A percentile compares a stretch with the other conserved stretches of the same genome.
Evolutionary conservation across 805 yeast species (phyloP).

Genomic region (Kuraishia floccosa): DNA sequence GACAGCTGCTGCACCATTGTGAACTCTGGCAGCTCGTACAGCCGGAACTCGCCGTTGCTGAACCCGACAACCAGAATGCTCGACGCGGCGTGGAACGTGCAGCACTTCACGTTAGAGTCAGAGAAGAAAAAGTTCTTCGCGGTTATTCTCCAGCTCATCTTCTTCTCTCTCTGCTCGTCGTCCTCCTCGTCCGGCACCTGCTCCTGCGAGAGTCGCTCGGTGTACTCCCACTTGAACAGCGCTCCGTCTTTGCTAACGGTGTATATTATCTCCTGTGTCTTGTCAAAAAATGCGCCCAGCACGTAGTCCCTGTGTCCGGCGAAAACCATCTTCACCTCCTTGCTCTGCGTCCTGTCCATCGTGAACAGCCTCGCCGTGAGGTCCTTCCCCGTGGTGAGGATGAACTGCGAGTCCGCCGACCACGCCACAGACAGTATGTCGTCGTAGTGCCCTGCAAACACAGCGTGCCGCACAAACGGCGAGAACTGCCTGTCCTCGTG

Average conservation of each 20-base stretch:
- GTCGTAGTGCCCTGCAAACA: conserved; percentile 87
- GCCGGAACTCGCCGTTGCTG: conserved; percentile 78
- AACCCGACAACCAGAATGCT: conserved; percentile 83
- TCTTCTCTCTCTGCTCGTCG: conserved; percentile 20
- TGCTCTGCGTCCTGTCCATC: conserved; percentile 47
- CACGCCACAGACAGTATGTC: conserved; percentile 72
- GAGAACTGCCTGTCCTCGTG: conserved; percentile 88
- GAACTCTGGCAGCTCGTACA: conserved; percentile 80
- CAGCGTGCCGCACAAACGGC: conserved; percentile 84
- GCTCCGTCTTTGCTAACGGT: conserved; percentile 95
- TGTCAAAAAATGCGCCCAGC: conserved; percentile 74
- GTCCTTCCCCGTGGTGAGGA: conserved; percentile 81
- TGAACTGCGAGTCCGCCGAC: conserved; percentile 86
- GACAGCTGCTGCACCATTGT: conserved; percentile 74
- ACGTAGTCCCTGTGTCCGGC: conserved; percentile 92
- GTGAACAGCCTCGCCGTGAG: conserved; percentile 83
- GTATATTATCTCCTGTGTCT: conserved; percentile 81
- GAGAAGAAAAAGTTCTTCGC: conserved; percentile 66
- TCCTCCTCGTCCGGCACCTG: conserved; percentile 27
- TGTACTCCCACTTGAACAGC: conserved; percentile 82
- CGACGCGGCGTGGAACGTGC: conserved; percentile 67
- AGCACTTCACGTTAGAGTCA: conserved; percentile 65
- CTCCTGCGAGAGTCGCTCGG: conserved; percentile 38
- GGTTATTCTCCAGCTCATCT: conserved; percentile 72
- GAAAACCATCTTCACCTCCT: conserved; percentile 65